Conservation (phyloP, 805 yeast species). For the Cyberlindnera galapagoensis region DNA sequence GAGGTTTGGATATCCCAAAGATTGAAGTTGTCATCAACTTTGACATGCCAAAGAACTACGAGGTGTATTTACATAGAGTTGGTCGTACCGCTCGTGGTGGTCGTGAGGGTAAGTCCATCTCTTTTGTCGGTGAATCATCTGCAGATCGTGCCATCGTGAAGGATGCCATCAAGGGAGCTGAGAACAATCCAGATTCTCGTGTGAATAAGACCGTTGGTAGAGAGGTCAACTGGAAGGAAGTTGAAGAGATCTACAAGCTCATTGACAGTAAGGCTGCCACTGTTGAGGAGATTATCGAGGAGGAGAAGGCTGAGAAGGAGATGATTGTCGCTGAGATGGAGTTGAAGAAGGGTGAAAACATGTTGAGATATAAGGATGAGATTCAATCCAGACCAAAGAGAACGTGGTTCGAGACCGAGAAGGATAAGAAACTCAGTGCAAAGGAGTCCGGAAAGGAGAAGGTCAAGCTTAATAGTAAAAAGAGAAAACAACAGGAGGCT, state of each 20-base stretch:
- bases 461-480: constrained; percentile 50
- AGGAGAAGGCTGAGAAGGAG: constrained; percentile 87
- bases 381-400: constrained; percentile 87
- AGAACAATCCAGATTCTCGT: constrained; percentile 30
- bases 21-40: constrained; percentile 90
- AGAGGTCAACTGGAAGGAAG: constrained; percentile 83
- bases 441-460: constrained; percentile 25
- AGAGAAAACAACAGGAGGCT: constrained; percentile 65
- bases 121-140: constrained; percentile 90
- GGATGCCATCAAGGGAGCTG: constrained; percentile 71
- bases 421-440: constrained; percentile 35
- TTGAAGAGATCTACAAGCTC: constrained; percentile 58
- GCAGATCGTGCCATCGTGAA: constrained; percentile 87
- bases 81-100: constrained; percentile 99
- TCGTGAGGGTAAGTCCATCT: constrained; percentile 86
- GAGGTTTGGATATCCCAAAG: constrained; percentile 99
- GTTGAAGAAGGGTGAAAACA: constrained; percentile 74
- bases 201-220: constrained; percentile 73
- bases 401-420: constrained; percentile 83
- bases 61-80: constrained; percentile 91
- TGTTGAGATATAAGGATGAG: constrained; percentile 74
- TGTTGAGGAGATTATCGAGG: constrained; percentile 73
- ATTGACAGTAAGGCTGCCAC: constrained; percentile 54
- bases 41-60: constrained; percentile 93
- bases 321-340: constrained; percentile 87